phyloP scores from a whole-genome alignment of 768 basidiomycete genomes.

The Mycena floridula region DNA sequence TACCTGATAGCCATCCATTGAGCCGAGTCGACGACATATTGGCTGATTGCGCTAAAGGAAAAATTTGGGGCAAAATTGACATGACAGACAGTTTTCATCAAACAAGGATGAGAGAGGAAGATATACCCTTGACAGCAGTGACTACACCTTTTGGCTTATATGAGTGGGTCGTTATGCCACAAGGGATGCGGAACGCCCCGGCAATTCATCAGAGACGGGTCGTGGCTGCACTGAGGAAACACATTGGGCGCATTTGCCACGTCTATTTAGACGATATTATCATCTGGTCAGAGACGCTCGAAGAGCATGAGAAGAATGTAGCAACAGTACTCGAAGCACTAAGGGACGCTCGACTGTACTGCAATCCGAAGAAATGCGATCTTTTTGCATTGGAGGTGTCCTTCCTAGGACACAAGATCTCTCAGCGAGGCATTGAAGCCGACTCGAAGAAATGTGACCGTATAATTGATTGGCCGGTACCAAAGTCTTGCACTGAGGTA shows the following conservation, averaged over 20 bases:
- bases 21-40: too few species aligned
- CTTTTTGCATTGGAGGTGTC: conserved; percentile 3
- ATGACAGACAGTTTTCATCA: too few species aligned
- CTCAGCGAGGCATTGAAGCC: conserved; percentile 17
- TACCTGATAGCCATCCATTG: too few species aligned
- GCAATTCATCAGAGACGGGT: conserved; percentile 22
- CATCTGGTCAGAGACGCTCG: conserved; percentile 32
- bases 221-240: conserved; percentile 15
- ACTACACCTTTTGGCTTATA: conserved; percentile 1
- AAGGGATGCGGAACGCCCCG: conserved; percentile 18
- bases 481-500: conserved; percentile 11
- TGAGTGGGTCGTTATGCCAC: conserved; percentile 17
- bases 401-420: conserved; percentile 24
- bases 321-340: conserved; percentile 15
- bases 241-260: conserved; percentile 26
- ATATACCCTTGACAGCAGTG: not conserved
- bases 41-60: too few species aligned
- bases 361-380: conserved; percentile 16
- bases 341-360: conserved; percentile 11
- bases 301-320: conserved; percentile 25
- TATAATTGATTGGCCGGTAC: conserved; percentile 17
- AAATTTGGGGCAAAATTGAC: too few species aligned
- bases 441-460: conserved; percentile 14
- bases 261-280: conserved; percentile 39
- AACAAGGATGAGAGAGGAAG: conserved; percentile 10